These are phyloP conservation scores for Neurospora intermedia DNA, from an alignment of 495 filamentous ascomycete genomes.

Conservation along the genomic window DNA sequence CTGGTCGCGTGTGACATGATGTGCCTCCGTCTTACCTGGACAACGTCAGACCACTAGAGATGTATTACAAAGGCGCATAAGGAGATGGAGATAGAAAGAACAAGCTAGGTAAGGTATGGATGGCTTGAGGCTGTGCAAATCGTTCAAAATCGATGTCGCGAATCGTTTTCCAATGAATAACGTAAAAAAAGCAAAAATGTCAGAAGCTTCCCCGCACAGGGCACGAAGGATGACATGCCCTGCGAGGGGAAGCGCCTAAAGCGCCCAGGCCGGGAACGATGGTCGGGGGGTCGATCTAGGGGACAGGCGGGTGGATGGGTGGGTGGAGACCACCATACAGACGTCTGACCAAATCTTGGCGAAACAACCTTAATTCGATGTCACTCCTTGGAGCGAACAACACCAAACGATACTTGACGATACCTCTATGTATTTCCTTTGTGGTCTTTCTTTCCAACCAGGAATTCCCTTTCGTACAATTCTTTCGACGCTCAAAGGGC, in stretches of 20 bases:
- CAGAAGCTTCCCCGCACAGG: not conserved
- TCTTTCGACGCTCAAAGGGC: not conserved
- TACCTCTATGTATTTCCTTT: not conserved
- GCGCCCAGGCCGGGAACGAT: not conserved
- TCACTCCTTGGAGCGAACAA: not conserved
- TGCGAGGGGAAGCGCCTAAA: not conserved
- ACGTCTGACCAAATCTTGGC: not conserved
- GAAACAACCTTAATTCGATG: not conserved
- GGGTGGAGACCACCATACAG: not conserved
- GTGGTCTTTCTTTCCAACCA: not conserved
- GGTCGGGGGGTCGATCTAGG: not conserved
- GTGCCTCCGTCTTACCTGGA: not conserved
- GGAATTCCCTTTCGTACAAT: not conserved
- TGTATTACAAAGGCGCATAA: not conserved
- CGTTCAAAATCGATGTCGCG: not conserved
- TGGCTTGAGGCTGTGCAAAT: not conserved
- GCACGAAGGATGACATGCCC: not conserved
- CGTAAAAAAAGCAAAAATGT: not conserved
- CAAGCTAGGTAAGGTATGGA: not conserved
- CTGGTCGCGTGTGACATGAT: not conserved
- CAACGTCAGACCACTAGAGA: not conserved
- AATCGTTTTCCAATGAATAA: not conserved
- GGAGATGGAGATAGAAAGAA: not conserved
- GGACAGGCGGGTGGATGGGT: not conserved
- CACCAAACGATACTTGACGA: not conserved